These are phyloP conservation scores for Phytophthora ohioensis DNA, from an alignment of 352 stramenopile species.

Conservation along the genomic window DNA sequence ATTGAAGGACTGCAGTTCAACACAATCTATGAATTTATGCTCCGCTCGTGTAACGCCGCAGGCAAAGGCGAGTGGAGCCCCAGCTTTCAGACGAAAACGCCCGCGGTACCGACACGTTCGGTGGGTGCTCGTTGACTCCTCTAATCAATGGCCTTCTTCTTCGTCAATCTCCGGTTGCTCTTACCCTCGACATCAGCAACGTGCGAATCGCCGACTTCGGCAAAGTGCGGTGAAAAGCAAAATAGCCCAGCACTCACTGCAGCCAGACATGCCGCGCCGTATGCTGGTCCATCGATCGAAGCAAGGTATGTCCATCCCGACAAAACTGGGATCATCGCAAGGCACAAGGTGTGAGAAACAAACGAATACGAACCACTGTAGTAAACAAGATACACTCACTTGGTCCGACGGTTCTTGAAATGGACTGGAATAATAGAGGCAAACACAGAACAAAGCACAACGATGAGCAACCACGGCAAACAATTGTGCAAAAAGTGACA, in stretches of 20 bases:
- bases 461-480: conserved; percentile 11
- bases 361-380: neutral
- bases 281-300: conserved; percentile 74
- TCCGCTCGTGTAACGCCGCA: conserved; percentile 67
- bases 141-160: conserved; percentile 54
- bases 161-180: conserved; percentile 14
- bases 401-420: conserved; percentile 79
- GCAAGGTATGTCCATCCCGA: conserved; percentile 82
- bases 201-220: conserved; percentile 41
- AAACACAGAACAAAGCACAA: conserved; percentile 11
- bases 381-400: conserved; percentile 47
- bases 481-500: neutral
- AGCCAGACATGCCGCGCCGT: conserved; percentile 72
- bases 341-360: conserved; percentile 6
- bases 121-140: conserved; percentile 11
- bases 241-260: conserved; percentile 64
- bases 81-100: conserved; percentile 50
- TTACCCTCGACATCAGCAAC: conserved; percentile 26
- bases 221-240: conserved; percentile 74
- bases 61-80: conserved; percentile 70
- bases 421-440: conserved; percentile 49
- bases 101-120: conserved; percentile 41
- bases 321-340: conserved; percentile 53
- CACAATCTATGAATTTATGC: conserved; percentile 62
- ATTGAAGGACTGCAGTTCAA: conserved; percentile 68